Evolutionary conservation across 179 eudicot species (phyloP), one percentile per base, ranked within the genome.

Genomic region (Vitellaria paradoxa): DNA sequence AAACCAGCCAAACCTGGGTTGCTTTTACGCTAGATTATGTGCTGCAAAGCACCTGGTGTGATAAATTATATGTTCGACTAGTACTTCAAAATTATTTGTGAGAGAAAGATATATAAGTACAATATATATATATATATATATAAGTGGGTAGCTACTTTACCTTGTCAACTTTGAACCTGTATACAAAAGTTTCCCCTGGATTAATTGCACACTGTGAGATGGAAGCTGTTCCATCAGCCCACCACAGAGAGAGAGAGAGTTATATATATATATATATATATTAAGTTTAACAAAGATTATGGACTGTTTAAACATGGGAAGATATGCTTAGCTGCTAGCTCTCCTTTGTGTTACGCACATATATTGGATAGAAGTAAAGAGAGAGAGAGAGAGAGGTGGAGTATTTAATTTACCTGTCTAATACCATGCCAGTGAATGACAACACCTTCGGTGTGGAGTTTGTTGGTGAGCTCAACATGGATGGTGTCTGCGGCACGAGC

Each of bases 401-500:
- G 7, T 7, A 7, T 7, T 6, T 50, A 23, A 60, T 26, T 26
- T 4, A 72, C 98, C 94, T 93, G 98, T 84, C 93, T 79, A 72
- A 94, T 94, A 3, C 98, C 98, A 84, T 94, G 98, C 98, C 98
- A 94, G 79, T 94, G 98, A 45, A 94, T 93, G 50, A 93, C 98
- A 75, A 90, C 89, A 9, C 98, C 98, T 57, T 94, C 97, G 12
- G 97, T 94, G 45, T 68, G 69, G 17, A 94, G 97, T 79, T 90
- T 86, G 77, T 94, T 94, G 6, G 91, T 92, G 47, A 93, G 91
- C 18, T 92, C 87, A 68, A 93, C 74, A 26, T 79, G 78, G 3
- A 93, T 24, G 20, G 83, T 90, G 65, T 93, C 98, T 0, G 97
- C 97, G 12, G 90, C 95, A 5, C 84, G 85, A 8, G 93, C 96